Conservation (phyloP, 192 early-diverging fungal species). For the Coemansia sp. region DNA sequence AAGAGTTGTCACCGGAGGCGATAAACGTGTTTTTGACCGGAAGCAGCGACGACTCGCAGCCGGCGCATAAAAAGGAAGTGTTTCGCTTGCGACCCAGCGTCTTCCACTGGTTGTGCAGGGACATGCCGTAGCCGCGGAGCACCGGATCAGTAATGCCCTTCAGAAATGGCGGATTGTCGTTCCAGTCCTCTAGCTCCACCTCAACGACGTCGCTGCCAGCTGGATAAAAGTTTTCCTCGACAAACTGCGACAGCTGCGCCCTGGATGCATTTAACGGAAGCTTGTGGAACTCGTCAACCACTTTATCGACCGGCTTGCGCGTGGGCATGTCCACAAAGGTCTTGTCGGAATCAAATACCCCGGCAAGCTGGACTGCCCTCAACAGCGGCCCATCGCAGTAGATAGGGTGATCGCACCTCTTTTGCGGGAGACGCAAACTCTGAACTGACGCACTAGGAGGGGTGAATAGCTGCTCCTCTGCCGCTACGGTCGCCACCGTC, state of each 20-base stretch:
- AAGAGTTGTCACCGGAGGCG: slow-evolving; percentile 59
- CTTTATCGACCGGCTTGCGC: slow-evolving; percentile 52
- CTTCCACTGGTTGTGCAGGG: slow-evolving; percentile 64
- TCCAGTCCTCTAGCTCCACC: slow-evolving; percentile 54
- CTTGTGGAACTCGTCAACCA: slow-evolving; percentile 52
- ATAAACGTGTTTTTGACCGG: slow-evolving; percentile 59
- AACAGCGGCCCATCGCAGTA: slow-evolving; percentile 66
- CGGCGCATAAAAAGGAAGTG: slow-evolving; percentile 51
- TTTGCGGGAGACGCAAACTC: slow-evolving; percentile 18
- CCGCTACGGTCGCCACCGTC: neutral
- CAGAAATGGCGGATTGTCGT: slow-evolving; percentile 52
- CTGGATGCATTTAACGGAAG: slow-evolving; percentile 41
- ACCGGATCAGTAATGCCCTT: slow-evolving; percentile 52
- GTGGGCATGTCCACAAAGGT: slow-evolving; percentile 74
- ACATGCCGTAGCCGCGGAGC: slow-evolving; percentile 54
- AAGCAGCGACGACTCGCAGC: slow-evolving; percentile 58
- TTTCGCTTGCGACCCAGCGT: slow-evolving; percentile 57
- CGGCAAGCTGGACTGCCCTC: slow-evolving; percentile 56
- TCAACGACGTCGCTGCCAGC: slow-evolving; percentile 57
- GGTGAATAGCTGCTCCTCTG: slow-evolving; percentile 3
- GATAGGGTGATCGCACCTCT: slow-evolving; percentile 59
- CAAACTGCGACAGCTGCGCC: slow-evolving; percentile 52
- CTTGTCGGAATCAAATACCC: slow-evolving; percentile 63
- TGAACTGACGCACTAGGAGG: slow-evolving; percentile 17
- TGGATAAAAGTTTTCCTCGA: slow-evolving; percentile 58